These are phyloP conservation scores for Salicornia ramosissima DNA, from an alignment of 148 eudicot species.

Conservation along the genomic window DNA sequence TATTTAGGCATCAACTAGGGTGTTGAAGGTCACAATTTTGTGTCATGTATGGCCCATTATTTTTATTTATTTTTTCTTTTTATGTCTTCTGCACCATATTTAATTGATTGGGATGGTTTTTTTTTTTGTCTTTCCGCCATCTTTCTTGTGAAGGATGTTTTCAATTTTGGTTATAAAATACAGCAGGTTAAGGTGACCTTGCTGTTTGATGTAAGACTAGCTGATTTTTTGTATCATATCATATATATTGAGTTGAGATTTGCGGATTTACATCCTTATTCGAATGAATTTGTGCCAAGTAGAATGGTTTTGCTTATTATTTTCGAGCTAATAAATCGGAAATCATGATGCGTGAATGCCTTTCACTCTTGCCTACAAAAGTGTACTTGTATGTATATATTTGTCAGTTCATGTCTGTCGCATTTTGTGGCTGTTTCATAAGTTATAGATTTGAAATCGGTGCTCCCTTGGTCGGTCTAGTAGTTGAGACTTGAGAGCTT, in stretches of 20 bases:
- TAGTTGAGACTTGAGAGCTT: no score
- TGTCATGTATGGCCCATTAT: background rate
- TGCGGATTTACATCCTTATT: constrained; percentile 8
- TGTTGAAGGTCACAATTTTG: constrained; percentile 19
- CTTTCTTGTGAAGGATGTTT: constrained; percentile 1
- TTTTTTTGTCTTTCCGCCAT: background rate
- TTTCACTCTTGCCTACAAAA: no score
- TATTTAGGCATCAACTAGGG: constrained; percentile 18
- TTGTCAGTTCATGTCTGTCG: no score
- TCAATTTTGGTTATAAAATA: constrained; percentile 15
- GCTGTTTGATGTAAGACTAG: constrained; percentile 21
- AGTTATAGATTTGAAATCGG: no score
- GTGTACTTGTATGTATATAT: no score
- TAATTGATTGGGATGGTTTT: constrained; percentile 11
- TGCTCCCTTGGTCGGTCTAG: no score
- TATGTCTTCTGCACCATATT: background rate
- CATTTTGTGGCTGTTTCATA: no score
- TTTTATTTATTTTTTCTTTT: background rate
- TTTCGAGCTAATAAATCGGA: no score
- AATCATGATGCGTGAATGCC: no score
- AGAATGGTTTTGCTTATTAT: background rate
- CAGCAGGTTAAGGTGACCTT: constrained; percentile 16
- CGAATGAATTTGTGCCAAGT: background rate
- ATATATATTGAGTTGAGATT: constrained; percentile 13
- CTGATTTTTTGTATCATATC: constrained; percentile 13